Base-by-base conservation (phyloP, 2,329 filamentous ascomycete species). In the Paraphoma chrysanthemicola region DNA sequence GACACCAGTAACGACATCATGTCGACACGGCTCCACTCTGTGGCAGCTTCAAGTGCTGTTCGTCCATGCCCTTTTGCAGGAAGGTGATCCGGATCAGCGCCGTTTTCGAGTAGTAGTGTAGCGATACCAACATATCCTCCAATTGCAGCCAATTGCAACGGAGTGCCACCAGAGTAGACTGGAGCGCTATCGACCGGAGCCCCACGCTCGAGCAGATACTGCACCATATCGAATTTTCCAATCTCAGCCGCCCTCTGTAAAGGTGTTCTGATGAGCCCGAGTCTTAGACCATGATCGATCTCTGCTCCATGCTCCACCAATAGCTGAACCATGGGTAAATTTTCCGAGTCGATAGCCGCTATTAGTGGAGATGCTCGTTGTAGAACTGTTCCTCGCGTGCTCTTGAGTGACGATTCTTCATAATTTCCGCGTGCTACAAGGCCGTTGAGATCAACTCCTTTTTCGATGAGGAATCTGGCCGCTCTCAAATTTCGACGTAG, bases 71-170 rank as follows among this genome's bases (percentile, higher is more conserved):
- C 17, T 18, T 28, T 18, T 3, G 48, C 41, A 9, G 48, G 31
- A 10, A 30, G 16, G 5, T 43, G 51, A 44, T 62, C 59, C 4
- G 56, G 16, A 30, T 59, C 44, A 5, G 59, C 52, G 12, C 47
- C 46, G 8, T 14, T 6, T 16, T 55, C 28, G 1, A 53, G 23
- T 8, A 62, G 47, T 4, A 56, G 31, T 5, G 31, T 8, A 12
- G 52, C 56, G 14, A 62, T 42, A 4, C 47, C 56, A 12, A 46
- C 28, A 33, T 51, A 48, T 18, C 56, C 59, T 30, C 33, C 29
- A 14, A 49, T 51, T 7, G 59, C 55, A 18, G 59, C 59, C 44
- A 59, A 18, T 18, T 62, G 59, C 6, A 62, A 30, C 5, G 59
- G 48, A 10, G 59, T 59, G 1, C 29, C 54, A 12, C 53, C 54